These are phyloP conservation scores for Ophiostoma fasciatum DNA, from an alignment of 2,329 filamentous ascomycete species.

Conservation along the genomic window DNA sequence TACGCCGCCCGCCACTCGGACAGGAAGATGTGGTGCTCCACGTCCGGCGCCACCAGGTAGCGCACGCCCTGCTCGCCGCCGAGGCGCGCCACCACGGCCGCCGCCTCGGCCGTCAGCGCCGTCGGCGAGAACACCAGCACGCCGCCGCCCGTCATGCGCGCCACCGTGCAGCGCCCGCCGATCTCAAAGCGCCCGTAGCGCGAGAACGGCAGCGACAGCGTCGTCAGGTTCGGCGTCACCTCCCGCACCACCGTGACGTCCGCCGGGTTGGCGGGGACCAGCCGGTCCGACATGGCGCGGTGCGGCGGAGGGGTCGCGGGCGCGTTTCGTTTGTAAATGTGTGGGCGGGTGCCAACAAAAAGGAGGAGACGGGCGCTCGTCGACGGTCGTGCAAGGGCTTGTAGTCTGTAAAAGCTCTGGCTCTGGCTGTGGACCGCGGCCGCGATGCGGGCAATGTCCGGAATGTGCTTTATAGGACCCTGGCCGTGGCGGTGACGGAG, in stretches of 20 bases:
- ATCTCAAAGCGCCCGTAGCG: slow-evolving; percentile 69
- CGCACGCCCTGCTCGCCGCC: slow-evolving; percentile 46
- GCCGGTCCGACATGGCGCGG: slow-evolving; percentile 40
- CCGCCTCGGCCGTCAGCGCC: slow-evolving; percentile 58
- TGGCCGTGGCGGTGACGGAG: too few relatives aligned
- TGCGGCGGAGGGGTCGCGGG: neutral
- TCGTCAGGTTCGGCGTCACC: slow-evolving; percentile 64
- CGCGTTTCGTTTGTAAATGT: too few relatives aligned
- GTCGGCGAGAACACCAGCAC: slow-evolving; percentile 89
- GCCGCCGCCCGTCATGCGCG: slow-evolving; percentile 60
- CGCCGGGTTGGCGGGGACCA: slow-evolving; percentile 56
- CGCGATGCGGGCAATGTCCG: too few relatives aligned
- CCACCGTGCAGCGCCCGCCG: slow-evolving; percentile 76
- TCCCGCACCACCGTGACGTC: slow-evolving; percentile 84
- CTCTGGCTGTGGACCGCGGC: too few relatives aligned
- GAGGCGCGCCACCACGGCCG: slow-evolving; percentile 45
- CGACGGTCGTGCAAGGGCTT: too few relatives aligned
- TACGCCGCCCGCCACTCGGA: slow-evolving; percentile 70
- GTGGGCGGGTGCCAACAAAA: neutral
- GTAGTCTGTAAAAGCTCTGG: too few relatives aligned
- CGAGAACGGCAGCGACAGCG: slow-evolving; percentile 68
- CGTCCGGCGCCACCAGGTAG: slow-evolving; percentile 78
- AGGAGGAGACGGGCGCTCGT: too few relatives aligned
- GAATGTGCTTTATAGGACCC: too few relatives aligned
- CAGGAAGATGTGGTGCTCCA: slow-evolving; percentile 91